Conservation (phyloP, 75 land plant species). For the Adiantum capillusveneris region DNA sequence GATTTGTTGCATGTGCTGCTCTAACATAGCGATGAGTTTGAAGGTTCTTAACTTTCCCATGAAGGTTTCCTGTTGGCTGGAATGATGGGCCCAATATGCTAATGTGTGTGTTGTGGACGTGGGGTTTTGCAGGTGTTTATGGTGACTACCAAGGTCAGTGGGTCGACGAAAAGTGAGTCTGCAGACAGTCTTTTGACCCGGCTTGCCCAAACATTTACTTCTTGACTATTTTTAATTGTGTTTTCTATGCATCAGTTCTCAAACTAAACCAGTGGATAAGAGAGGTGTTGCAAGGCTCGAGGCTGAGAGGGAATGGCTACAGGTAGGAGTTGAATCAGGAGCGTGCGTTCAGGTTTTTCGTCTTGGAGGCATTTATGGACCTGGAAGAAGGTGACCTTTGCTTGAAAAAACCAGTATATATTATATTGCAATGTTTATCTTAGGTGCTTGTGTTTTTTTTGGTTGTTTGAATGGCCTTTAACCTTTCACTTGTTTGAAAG, state of each 20-base stretch:
- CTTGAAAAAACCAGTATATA: no score
- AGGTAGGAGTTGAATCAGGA: conserved; percentile 31
- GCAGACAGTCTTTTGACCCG: not conserved
- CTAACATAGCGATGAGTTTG: no score
- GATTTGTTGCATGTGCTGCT: no score
- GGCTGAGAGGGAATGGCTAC: conserved; percentile 74
- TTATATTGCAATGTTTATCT: no score
- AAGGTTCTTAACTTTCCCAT: no score
- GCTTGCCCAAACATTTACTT: not conserved
- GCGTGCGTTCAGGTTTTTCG: conserved; percentile 53
- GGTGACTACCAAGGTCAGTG: conserved; percentile 78
- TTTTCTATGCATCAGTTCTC: conserved; percentile 24
- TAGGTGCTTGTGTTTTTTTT: no score
- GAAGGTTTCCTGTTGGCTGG: no score
- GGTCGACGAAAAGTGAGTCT: conserved; percentile 82
- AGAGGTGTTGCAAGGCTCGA: conserved; percentile 39
- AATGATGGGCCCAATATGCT: no score
- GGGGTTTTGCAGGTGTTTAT: conserved; percentile 73
- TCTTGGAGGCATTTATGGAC: conserved; percentile 93
- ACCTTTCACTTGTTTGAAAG: no score
- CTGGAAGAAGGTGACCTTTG: conserved; percentile 69
- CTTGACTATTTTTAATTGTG: no score
- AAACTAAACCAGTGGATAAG: conserved; percentile 36
- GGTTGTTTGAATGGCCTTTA: no score
- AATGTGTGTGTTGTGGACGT: not conserved